These are phyloP conservation scores for Fusarium pilosicola DNA, from an alignment of 2,329 filamentous ascomycete species.

Conservation along the genomic window DNA sequence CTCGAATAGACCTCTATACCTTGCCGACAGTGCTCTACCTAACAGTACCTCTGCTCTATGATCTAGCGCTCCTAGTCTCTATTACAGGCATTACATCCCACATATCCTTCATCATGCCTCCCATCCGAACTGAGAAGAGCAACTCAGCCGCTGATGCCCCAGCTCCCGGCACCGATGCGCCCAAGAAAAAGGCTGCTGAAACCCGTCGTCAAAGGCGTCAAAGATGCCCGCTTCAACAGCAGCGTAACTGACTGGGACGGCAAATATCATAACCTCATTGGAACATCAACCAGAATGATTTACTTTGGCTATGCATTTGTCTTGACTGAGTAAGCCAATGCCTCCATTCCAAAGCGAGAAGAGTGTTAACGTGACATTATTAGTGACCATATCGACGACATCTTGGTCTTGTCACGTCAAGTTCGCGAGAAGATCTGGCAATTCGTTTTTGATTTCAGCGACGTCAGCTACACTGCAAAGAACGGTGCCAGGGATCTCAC, in stretches of 20 bases:
- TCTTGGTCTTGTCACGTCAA: not conserved
- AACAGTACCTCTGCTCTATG: accelerated
- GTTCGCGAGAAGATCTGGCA: not conserved
- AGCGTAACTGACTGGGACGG: not conserved
- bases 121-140: not conserved
- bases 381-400: not conserved
- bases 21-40: not conserved
- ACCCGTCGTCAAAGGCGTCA: not conserved
- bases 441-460: not conserved
- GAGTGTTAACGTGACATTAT: not conserved
- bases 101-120: not conserved
- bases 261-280: not conserved
- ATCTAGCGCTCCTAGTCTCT: not conserved
- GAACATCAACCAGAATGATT: not conserved
- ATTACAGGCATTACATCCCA: not conserved
- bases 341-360: not conserved
- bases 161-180: not conserved
- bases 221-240: not conserved
- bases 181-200: not conserved
- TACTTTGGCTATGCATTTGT: not conserved
- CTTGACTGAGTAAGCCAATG: not conserved
- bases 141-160: not conserved
- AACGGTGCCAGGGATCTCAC: not conserved
- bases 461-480: not conserved
- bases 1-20: not conserved